phyloP scores from a whole-genome alignment of 352 stramenopile species.

The Globisporangium paddicum region DNA sequence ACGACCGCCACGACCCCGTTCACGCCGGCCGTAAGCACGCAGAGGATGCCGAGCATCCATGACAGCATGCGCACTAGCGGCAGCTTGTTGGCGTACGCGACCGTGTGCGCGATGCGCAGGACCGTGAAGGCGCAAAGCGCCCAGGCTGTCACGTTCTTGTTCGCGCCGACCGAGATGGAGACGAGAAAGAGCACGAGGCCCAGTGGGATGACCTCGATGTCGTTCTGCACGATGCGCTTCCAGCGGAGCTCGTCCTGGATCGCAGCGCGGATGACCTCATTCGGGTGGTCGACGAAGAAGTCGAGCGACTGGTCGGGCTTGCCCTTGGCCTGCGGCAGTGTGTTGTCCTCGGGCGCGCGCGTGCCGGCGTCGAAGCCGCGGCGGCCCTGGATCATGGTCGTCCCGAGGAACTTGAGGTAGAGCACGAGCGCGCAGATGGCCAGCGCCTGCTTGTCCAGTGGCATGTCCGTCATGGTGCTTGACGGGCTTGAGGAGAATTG shows the following conservation, averaged over 20 bases:
- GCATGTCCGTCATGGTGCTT: too few species aligned
- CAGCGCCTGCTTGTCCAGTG: conserved; percentile 4
- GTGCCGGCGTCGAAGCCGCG: conserved; percentile 44
- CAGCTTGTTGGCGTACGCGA: too few species aligned
- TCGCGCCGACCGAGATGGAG: too few species aligned
- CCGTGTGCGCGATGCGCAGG: too few species aligned
- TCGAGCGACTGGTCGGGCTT: background rate
- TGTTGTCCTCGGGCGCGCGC: conserved; percentile 32
- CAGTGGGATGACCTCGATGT: conserved; percentile 22
- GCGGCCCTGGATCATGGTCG: conserved; percentile 41
- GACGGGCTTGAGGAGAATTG: too few species aligned
- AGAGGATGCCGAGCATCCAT: too few species aligned
- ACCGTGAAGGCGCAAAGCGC: too few species aligned
- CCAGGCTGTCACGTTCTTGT: too few species aligned
- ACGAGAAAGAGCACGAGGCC: conserved; percentile 30
- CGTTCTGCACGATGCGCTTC: conserved; percentile 14
- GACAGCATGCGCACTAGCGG: too few species aligned
- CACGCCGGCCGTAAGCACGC: too few species aligned
- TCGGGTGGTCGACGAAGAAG: background rate
- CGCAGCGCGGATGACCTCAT: background rate
- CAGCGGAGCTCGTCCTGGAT: background rate
- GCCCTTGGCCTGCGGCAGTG: conserved; percentile 15
- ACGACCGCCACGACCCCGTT: too few species aligned
- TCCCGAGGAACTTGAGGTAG: conserved; percentile 58
- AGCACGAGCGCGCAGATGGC: conserved; percentile 27